Evolutionary conservation across 2,329 filamentous ascomycete species (phyloP).

Genomic region (Bipolaris cookei): DNA sequence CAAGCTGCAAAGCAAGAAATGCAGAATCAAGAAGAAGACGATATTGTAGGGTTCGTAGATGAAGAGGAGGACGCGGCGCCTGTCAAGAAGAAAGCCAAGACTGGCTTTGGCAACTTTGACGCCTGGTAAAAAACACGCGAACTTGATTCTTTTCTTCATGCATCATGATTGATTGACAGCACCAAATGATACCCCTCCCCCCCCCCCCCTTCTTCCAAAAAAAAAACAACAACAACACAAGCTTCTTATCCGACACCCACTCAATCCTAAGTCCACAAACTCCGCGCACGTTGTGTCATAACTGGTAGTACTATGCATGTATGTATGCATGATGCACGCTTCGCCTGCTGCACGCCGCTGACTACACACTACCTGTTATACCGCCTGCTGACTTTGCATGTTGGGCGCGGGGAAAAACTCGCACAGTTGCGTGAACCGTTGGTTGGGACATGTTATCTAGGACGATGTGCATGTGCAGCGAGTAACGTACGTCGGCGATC

Average conservation of each 20-base stretch:
- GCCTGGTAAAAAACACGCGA: slow-evolving; percentile 68
- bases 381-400: too few species aligned
- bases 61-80: slow-evolving; percentile 69
- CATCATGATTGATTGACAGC: neutral
- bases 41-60: slow-evolving; percentile 66
- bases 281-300: too few species aligned
- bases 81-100: slow-evolving; percentile 79
- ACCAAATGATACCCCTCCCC: slow-evolving; percentile 1
- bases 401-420: too few species aligned
- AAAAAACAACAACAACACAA: too few species aligned
- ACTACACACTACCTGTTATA: too few species aligned
- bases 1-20: slow-evolving; percentile 61
- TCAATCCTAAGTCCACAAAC: neutral
- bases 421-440: too few species aligned
- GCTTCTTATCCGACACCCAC: neutral
- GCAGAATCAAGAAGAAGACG: slow-evolving; percentile 56
- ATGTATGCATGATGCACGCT: too few species aligned
- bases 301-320: too few species aligned
- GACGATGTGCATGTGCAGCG: too few species aligned
- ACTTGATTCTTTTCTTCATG: neutral
- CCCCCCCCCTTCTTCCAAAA: neutral
- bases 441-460: too few species aligned
- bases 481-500: too few species aligned
- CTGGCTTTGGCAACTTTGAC: slow-evolving; percentile 93
- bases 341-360: too few species aligned